Conservation (phyloP, 345 rosid genomes). For the Combretum micranthum region DNA sequence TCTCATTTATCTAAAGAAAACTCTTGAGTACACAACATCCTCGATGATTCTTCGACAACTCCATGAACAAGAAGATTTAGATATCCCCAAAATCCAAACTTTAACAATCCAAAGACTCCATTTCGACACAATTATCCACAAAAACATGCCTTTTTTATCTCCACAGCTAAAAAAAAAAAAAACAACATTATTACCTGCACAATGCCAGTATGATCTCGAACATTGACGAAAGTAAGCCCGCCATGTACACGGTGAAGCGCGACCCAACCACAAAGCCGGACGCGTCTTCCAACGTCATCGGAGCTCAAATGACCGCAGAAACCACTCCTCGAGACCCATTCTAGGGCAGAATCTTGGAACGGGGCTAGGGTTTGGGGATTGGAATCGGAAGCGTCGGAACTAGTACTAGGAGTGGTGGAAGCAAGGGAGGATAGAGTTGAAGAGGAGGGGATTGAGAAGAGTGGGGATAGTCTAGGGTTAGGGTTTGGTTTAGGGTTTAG, state of each 20-base stretch:
- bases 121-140: too few relatives aligned
- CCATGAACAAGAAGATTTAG: too few relatives aligned
- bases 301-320: constrained; percentile 61
- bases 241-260: constrained; percentile 89
- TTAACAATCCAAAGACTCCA: too few relatives aligned
- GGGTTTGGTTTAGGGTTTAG: constrained; percentile 3
- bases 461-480: too few relatives aligned
- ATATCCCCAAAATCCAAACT: too few relatives aligned
- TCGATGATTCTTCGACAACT: too few relatives aligned
- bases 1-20: too few relatives aligned
- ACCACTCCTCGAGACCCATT: constrained; percentile 65
- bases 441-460: background rate
- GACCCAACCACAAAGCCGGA: constrained; percentile 95
- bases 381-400: constrained; percentile 11
- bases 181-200: constrained; percentile 49
- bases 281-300: constrained; percentile 65
- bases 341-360: constrained; percentile 15
- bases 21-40: too few relatives aligned
- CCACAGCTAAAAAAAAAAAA: too few relatives aligned
- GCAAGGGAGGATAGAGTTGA: constrained; percentile 18
- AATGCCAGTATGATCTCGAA: constrained; percentile 92
- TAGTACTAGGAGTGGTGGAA: constrained; percentile 7
- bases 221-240: constrained; percentile 83
- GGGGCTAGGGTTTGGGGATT: background rate
- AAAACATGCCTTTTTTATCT: too few relatives aligned